Evolutionary conservation across 192 early-diverging fungal genomes (phyloP).

Genomic region (Coemansia sp.): DNA sequence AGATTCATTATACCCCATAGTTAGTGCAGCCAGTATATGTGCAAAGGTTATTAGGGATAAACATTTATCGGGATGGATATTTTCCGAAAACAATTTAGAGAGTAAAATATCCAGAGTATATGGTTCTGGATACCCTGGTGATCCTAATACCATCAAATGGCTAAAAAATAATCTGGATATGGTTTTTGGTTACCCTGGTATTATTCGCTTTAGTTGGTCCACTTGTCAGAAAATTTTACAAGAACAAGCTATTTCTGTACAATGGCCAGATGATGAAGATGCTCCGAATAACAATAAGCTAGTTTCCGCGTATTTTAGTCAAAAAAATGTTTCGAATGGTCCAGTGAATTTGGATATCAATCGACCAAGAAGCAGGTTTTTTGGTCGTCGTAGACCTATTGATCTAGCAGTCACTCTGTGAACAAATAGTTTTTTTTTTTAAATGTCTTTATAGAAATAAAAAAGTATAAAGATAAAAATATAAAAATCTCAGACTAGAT

Average conservation of each 20-base stretch:
- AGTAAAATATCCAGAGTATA: conserved; percentile 54
- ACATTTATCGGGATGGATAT: conserved; percentile 40
- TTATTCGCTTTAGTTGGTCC: conserved; percentile 94
- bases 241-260: conserved; percentile 27
- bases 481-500: too few relatives aligned
- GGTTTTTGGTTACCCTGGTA: conserved; percentile 89
- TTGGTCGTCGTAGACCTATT: conserved; percentile 16
- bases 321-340: too few relatives aligned
- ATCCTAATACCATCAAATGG: conserved; percentile 91
- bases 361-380: conserved; percentile 41
- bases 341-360: too few relatives aligned
- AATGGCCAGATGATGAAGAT: conserved; percentile 34
- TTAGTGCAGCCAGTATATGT: conserved; percentile 93
- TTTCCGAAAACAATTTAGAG: conserved; percentile 41
- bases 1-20: conserved; percentile 88
- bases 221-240: conserved; percentile 75
- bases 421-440: conserved; percentile 3
- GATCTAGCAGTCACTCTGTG: conserved; percentile 13
- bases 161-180: conserved; percentile 69
- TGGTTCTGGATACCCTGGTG: conserved; percentile 88
- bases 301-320: too few relatives aligned
- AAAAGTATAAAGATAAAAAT: background rate
- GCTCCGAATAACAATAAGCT: background rate
- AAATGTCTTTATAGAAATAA: too few relatives aligned
- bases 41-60: conserved; percentile 74